A percentile compares a stretch with the other conserved stretches of the same genome.
Conservation (phyloP, 495 filamentous ascomycete species). For the Aspergillus saccharolyticus region DNA sequence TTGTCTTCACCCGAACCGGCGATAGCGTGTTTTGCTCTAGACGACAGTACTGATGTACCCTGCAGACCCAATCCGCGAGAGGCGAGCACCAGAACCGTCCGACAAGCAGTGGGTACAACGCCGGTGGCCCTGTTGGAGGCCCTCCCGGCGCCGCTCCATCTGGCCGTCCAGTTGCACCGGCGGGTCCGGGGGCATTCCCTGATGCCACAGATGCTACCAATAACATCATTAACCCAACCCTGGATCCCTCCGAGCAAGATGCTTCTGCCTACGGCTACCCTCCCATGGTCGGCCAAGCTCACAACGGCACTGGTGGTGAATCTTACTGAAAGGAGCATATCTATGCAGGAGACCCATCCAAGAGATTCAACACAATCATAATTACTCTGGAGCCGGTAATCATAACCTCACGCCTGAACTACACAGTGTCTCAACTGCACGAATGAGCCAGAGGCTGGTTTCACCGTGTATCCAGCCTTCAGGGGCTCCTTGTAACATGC, state of each 20-base stretch:
- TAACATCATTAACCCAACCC: slow-evolving; percentile 55
- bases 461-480: background rate
- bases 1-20: slow-evolving; percentile 8
- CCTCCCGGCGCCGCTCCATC: slow-evolving; percentile 40
- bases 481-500: background rate
- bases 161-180: slow-evolving; percentile 34
- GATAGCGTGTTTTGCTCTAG: background rate
- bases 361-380: background rate
- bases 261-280: slow-evolving; percentile 57
- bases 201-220: slow-evolving; percentile 53
- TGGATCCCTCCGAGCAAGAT: slow-evolving; percentile 57
- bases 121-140: slow-evolving; percentile 44
- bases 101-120: slow-evolving; percentile 63
- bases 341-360: slow-evolving; percentile 1
- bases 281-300: slow-evolving; percentile 54
- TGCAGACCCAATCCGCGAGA: slow-evolving; percentile 70
- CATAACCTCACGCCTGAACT: background rate
- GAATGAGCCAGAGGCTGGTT: background rate
- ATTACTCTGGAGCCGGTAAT: background rate
- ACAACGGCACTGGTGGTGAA: slow-evolving; percentile 63
- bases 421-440: background rate
- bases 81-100: slow-evolving; percentile 69
- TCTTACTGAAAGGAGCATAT: slow-evolving; percentile 33
- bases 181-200: slow-evolving; percentile 42
- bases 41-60: slow-evolving; percentile 8